Conservation (phyloP, 371 early-diverging fungal species). For the Conidiobolus incongruus region DNA sequence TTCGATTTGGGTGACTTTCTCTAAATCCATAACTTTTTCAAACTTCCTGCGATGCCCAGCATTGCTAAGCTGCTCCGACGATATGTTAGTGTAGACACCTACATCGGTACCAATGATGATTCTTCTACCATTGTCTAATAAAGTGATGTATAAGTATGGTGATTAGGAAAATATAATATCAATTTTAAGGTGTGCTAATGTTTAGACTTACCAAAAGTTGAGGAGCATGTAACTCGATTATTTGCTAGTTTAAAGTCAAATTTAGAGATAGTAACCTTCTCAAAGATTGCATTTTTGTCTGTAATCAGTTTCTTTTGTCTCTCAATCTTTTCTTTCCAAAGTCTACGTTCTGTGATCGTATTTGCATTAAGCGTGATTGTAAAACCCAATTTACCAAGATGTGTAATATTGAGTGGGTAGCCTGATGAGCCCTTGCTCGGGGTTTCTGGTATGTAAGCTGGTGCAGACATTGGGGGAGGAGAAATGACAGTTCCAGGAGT, state of each 20-base stretch:
- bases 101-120: conserved; percentile 65
- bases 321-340: conserved; percentile 64
- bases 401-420: conserved; percentile 44
- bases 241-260: conserved; percentile 15
- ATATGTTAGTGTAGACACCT: conserved; percentile 34
- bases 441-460: conserved; percentile 10
- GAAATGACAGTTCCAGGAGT: neutral
- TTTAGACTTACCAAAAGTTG: conserved; percentile 28
- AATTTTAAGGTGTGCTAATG: no score
- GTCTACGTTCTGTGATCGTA: conserved; percentile 42
- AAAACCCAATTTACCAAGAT: conserved; percentile 42
- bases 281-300: conserved; percentile 28
- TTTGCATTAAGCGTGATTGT: conserved; percentile 43
- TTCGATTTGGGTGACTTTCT: conserved; percentile 70
- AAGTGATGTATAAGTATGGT: no score
- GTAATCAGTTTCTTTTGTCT: conserved; percentile 32
- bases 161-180: no score
- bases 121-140: conserved; percentile 29
- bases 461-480: conserved; percentile 5
- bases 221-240: conserved; percentile 45
- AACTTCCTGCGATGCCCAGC: conserved; percentile 10
- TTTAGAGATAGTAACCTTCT: conserved; percentile 21
- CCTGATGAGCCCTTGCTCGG: conserved; percentile 11
- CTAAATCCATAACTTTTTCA: conserved; percentile 37
- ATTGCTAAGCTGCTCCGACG: conserved; percentile 7